Evolutionary conservation across 2,329 filamentous ascomycete genomes (phyloP).

Genomic region (Alternaria sp.): DNA sequence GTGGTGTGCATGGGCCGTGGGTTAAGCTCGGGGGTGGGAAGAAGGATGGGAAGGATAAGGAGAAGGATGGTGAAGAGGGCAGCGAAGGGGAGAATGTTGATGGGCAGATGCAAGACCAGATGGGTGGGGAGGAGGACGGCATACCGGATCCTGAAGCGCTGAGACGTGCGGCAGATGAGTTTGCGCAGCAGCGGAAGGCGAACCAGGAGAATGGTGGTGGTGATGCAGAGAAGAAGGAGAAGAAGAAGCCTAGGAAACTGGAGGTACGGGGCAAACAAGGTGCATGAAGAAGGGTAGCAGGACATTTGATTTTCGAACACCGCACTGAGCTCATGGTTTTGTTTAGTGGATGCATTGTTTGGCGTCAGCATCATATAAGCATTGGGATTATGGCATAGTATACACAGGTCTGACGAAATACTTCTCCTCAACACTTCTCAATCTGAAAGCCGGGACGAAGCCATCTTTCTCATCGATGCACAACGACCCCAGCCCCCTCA

Average conservation of each 20-base stretch:
- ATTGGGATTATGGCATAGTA: not conserved
- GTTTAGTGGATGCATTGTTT: not conserved
- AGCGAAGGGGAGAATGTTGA: constrained; percentile 7
- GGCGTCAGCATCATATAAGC: not conserved
- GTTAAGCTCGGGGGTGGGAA: constrained; percentile 45
- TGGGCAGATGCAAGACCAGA: not conserved
- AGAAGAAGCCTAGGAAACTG: constrained; percentile 34
- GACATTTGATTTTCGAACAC: not conserved
- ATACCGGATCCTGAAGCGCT: constrained; percentile 35
- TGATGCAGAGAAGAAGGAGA: constrained; percentile 12
- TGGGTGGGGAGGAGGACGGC: constrained; percentile 18
- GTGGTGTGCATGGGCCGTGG: constrained; percentile 52
- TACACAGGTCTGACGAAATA: not conserved
- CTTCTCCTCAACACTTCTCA: not conserved
- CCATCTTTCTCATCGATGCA: constrained; percentile 21
- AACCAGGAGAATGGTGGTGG: constrained; percentile 2
- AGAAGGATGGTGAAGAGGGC: constrained; percentile 15
- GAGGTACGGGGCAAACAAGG: constrained; percentile 28
- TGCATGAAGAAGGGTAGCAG: not conserved
- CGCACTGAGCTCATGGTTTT: not conserved
- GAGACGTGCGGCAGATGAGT: constrained; percentile 29
- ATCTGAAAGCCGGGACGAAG: not conserved
- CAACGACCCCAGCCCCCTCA: constrained; percentile 40
- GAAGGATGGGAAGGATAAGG: constrained; percentile 11
- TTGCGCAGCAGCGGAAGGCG: constrained; percentile 3